Evolutionary conservation across 208 protist genomes (phyloP).

Genomic region (Trypanosomatidae sp.): DNA sequence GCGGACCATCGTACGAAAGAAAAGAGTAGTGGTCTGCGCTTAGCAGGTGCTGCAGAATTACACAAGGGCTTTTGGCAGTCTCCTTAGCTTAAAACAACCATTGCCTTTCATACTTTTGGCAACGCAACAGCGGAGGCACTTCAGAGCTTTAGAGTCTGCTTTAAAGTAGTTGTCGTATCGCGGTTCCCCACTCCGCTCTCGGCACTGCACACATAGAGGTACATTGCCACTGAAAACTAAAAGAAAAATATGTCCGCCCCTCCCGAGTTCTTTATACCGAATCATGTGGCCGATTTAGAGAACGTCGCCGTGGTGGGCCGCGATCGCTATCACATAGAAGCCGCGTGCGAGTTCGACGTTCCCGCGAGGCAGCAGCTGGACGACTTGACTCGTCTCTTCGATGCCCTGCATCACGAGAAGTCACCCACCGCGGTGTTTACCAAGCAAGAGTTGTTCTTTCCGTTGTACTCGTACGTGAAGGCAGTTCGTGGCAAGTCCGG

Average conservation of each 20-base stretch:
- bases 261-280: conserved; percentile 77
- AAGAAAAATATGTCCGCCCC: conserved; percentile 35
- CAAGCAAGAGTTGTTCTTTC: conserved; percentile 64
- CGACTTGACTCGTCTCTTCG: conserved; percentile 78
- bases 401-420: conserved; percentile 79
- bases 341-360: conserved; percentile 71
- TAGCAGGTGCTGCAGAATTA: too few species aligned
- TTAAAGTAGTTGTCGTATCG: too few species aligned
- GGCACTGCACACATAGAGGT: too few species aligned
- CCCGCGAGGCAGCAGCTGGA: conserved; percentile 75
- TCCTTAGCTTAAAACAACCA: too few species aligned
- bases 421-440: conserved; percentile 80
- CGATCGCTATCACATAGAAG: conserved; percentile 56
- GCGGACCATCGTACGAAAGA: too few species aligned
- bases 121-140: too few species aligned
- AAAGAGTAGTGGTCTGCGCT: too few species aligned
- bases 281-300: conserved; percentile 56
- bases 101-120: too few species aligned
- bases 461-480: conserved; percentile 75
- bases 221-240: too few species aligned
- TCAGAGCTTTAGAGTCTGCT: too few species aligned
- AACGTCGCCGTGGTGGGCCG: conserved; percentile 33
- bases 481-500: conserved; percentile 45
- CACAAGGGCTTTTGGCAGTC: too few species aligned
- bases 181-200: too few species aligned